Conservation (phyloP, 441 rosid species). For the Corymbia citriodora region DNA sequence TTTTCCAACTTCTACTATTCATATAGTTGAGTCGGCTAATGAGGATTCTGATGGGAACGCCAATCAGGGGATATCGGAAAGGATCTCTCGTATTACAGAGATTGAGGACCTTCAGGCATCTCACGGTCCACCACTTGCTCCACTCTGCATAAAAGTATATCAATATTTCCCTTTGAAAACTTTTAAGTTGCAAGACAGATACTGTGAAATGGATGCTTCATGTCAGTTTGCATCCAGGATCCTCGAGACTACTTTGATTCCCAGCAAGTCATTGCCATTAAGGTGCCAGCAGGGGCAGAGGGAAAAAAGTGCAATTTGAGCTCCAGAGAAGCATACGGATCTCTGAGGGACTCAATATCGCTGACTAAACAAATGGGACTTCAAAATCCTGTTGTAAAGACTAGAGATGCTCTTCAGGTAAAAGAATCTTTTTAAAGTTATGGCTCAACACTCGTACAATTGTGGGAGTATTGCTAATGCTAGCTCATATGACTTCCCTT, state of each 20-base stretch:
- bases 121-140: constrained; percentile 62
- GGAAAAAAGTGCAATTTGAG: constrained; percentile 32
- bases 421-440: not conserved
- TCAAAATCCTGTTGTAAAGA: constrained; percentile 57
- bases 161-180: constrained; percentile 2
- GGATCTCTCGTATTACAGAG: constrained; percentile 52
- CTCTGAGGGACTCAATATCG: constrained; percentile 60
- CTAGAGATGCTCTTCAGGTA: constrained; percentile 77
- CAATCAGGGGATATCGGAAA: constrained; percentile 41
- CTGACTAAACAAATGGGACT: constrained; percentile 47
- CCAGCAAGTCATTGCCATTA: constrained; percentile 74
- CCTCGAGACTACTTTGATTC: constrained; percentile 97
- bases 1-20: constrained; percentile 2
- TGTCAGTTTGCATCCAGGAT: constrained; percentile 48
- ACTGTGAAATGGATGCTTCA: not conserved
- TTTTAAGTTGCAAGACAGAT: not conserved
- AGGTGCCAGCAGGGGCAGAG: constrained; percentile 30
- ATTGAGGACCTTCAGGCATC: constrained; percentile 89
- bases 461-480: not conserved
- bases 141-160: constrained; percentile 80
- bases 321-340: constrained; percentile 58
- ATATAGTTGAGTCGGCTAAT: constrained; percentile 31
- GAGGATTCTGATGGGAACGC: constrained; percentile 38
- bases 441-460: not conserved
- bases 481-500: not conserved